A percentile compares a stretch with the other conserved stretches of the same genome.
Evolutionary conservation across 176 grass and related monocot genomes (phyloP).

Genomic region (Elymus sibiricus): DNA sequence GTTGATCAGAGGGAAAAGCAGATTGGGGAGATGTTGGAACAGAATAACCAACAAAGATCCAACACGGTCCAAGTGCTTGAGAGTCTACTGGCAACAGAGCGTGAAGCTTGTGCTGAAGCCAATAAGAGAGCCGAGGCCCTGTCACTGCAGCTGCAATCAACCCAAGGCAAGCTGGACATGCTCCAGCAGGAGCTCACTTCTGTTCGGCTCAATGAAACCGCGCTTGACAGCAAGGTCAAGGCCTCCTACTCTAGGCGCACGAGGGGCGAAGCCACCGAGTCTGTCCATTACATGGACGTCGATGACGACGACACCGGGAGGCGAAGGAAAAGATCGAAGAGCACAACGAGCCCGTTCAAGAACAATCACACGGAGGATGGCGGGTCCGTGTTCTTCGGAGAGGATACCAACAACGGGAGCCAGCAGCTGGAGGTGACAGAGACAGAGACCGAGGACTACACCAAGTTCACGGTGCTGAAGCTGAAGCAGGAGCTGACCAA

Average conservation of each 20-base stretch:
- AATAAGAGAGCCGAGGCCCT: slow-evolving; percentile 79
- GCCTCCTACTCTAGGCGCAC: slow-evolving; percentile 48
- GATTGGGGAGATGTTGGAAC: slow-evolving; percentile 85
- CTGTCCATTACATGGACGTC: slow-evolving; percentile 92
- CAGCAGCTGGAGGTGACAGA: slow-evolving; percentile 45
- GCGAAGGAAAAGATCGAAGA: slow-evolving; percentile 83
- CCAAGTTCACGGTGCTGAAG: slow-evolving; percentile 69
- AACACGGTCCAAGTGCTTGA: slow-evolving; percentile 94
- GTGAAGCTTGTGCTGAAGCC: slow-evolving; percentile 69
- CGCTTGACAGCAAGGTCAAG: slow-evolving; percentile 84
- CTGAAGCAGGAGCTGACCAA: slow-evolving; percentile 93
- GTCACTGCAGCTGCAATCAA: slow-evolving; percentile 87
- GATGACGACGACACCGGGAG: slow-evolving; percentile 54
- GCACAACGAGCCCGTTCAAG: slow-evolving; percentile 84
- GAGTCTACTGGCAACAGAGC: slow-evolving; percentile 64
- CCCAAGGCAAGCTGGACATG: slow-evolving; percentile 88
- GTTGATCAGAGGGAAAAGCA: slow-evolving; percentile 87
- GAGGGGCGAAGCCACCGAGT: slow-evolving; percentile 79
- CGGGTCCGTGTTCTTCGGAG: slow-evolving; percentile 62
- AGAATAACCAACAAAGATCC: slow-evolving; percentile 86
- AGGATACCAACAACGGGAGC: slow-evolving; percentile 45
- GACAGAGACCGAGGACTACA: slow-evolving; percentile 61
- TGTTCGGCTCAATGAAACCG: slow-evolving; percentile 71
- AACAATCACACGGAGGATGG: slow-evolving; percentile 64
- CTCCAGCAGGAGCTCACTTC: slow-evolving; percentile 92